phyloP scores from a whole-genome alignment of 1,139 yeast species.

The Hansenula lynferdii region DNA sequence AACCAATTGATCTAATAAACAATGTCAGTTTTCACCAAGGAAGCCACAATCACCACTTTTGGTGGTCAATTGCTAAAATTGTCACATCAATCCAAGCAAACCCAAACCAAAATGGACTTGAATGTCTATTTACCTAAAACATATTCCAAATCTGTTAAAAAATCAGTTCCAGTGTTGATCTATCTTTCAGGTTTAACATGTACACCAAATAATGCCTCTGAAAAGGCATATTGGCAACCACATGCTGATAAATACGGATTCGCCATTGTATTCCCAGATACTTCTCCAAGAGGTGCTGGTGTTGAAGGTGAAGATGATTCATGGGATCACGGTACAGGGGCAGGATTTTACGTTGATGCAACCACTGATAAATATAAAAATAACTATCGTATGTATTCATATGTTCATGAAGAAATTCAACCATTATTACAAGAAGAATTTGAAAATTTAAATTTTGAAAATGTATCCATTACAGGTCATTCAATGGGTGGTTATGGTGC shows the following conservation, averaged over 20 bases:
- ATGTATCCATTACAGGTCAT: slow-evolving; percentile 81
- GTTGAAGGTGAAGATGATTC: slow-evolving; percentile 76
- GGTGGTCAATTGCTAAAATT: slow-evolving; percentile 77
- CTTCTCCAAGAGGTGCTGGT: slow-evolving; percentile 91
- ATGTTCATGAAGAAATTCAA: slow-evolving; percentile 73
- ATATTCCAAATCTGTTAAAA: slow-evolving; percentile 28
- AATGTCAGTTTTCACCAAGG: slow-evolving; percentile 46
- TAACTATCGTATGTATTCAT: slow-evolving; percentile 83
- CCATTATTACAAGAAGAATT: slow-evolving; percentile 40
- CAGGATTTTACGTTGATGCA: slow-evolving; percentile 91
- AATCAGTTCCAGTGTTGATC: slow-evolving; percentile 63
- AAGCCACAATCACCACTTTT: slow-evolving; percentile 57
- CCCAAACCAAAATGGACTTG: slow-evolving; percentile 75
- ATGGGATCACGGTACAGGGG: slow-evolving; percentile 93
- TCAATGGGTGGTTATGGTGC: slow-evolving; percentile 99
- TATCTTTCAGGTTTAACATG: slow-evolving; percentile 91
- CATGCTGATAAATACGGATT: slow-evolving; percentile 80
- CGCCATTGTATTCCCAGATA: slow-evolving; percentile 91
- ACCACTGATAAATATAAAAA: slow-evolving; percentile 64
- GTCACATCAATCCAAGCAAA: slow-evolving; percentile 60
- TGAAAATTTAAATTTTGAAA: slow-evolving; percentile 48
- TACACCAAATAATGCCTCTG: slow-evolving; percentile 91
- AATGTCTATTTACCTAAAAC: slow-evolving; percentile 76
- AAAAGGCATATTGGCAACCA: slow-evolving; percentile 84
- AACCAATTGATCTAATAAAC: slow-evolving; percentile 2